Percentiles rank a stretch among this genome's conserved stretches.
Conservation (phyloP, 257 asterid genomes). For the Rubia yunnanensis region DNA sequence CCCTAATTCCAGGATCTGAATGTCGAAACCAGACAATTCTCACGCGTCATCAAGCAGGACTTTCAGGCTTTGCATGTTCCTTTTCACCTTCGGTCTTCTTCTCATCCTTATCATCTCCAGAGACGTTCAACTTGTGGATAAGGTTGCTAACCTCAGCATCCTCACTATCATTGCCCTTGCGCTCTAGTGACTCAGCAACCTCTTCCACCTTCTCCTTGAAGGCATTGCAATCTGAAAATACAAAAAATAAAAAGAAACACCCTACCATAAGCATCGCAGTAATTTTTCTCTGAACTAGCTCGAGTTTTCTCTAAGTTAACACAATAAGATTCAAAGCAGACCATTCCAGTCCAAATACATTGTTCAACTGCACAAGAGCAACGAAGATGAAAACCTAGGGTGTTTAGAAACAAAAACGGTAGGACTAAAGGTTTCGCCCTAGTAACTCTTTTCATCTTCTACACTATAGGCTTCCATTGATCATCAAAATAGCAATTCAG, state of each 20-base stretch:
- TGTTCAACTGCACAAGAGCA: background rate
- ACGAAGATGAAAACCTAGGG: background rate
- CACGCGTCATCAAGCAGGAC: slow-evolving; percentile 27
- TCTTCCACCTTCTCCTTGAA: slow-evolving; percentile 67
- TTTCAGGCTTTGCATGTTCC: slow-evolving; percentile 29
- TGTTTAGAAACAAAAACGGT: background rate
- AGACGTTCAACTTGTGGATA: slow-evolving; percentile 54
- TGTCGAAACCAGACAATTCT: background rate
- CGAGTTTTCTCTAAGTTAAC: background rate
- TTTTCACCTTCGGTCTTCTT: slow-evolving; percentile 38
- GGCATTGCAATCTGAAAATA: slow-evolving; percentile 55
- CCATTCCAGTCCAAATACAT: background rate
- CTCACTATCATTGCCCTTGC: slow-evolving; percentile 31
- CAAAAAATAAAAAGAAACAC: background rate
- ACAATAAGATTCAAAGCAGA: background rate
- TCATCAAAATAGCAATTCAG: background rate
- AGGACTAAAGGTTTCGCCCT: background rate
- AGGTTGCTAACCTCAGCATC: slow-evolving; percentile 57
- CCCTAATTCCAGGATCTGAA: slow-evolving; percentile 1
- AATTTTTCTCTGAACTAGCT: background rate
- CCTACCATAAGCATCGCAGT: background rate
- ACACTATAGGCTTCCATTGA: background rate
- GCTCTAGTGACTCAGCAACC: slow-evolving; percentile 50
- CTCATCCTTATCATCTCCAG: slow-evolving; percentile 41
- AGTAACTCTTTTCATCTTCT: no score